Conservation (phyloP, 768 basidiomycete species). For the Lentinula raphanica region DNA sequence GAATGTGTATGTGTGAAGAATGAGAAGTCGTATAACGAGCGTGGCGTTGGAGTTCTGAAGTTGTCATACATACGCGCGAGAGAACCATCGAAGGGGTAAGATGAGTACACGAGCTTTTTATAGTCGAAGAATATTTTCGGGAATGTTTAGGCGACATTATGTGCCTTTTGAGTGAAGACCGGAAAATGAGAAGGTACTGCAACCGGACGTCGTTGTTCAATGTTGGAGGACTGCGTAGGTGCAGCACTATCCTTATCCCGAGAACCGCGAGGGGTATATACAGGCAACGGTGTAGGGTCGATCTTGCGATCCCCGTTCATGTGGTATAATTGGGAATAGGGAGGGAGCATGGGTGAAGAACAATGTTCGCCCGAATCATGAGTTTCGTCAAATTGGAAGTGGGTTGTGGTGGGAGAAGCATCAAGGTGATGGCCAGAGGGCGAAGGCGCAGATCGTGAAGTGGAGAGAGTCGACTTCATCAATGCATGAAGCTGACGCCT, state of each 20-base stretch:
- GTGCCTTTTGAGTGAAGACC: neutral
- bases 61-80: no score
- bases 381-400: neutral
- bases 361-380: neutral
- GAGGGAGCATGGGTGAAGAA: constrained; percentile 41
- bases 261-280: constrained; percentile 43
- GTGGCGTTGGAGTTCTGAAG: no score
- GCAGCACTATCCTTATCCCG: neutral
- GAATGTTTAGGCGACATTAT: neutral
- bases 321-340: constrained; percentile 77
- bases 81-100: no score
- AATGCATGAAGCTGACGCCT: constrained; percentile 12
- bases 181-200: neutral
- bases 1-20: no score
- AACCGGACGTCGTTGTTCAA: neutral
- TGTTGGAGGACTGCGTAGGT: neutral
- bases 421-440: neutral
- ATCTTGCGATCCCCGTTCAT: constrained; percentile 68
- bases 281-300: constrained; percentile 64
- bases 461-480: constrained; percentile 9
- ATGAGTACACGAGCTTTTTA: no score
- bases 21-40: no score
- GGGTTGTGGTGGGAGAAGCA: neutral
- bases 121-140: no score
- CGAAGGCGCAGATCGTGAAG: constrained; percentile 14